phyloP scores from a whole-genome alignment of 345 rosid species.

The Psidium friedrichsthalianum region DNA sequence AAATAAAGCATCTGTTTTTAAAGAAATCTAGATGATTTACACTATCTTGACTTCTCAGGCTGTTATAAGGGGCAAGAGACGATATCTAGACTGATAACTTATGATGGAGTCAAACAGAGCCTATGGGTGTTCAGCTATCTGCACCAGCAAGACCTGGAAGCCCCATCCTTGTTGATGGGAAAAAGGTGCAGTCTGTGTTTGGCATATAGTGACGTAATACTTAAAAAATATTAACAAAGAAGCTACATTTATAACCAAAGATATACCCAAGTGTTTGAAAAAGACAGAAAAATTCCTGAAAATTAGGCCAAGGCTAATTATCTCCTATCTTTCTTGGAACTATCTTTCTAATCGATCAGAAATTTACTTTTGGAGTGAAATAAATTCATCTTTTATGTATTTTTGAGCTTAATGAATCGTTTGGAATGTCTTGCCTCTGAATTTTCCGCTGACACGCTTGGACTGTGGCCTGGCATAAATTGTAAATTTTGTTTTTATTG shows the following conservation, averaged over 20 bases:
- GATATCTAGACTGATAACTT: slow-evolving; percentile 71
- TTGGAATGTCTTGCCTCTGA: not conserved
- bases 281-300: not conserved
- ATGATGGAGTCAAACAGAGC: slow-evolving; percentile 77
- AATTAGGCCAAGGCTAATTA: not conserved
- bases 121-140: slow-evolving; percentile 61
- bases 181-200: slow-evolving; percentile 30
- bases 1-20: not conserved
- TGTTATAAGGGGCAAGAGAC: slow-evolving; percentile 97
- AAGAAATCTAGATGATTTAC: not conserved
- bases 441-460: not conserved
- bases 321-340: too few relatives aligned
- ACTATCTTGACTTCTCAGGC: slow-evolving; percentile 24
- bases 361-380: not conserved
- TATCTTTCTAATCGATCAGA: not conserved
- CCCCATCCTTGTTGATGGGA: slow-evolving; percentile 46
- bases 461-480: not conserved
- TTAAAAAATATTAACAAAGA: not conserved
- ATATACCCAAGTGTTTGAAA: not conserved
- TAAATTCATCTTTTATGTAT: not conserved
- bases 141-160: slow-evolving; percentile 72
- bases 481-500: not conserved
- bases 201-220: not conserved
- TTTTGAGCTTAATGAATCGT: not conserved
- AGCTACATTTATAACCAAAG: not conserved